Base-by-base conservation (phyloP, 805 yeast species). In the Kazachstania viticola region DNA sequence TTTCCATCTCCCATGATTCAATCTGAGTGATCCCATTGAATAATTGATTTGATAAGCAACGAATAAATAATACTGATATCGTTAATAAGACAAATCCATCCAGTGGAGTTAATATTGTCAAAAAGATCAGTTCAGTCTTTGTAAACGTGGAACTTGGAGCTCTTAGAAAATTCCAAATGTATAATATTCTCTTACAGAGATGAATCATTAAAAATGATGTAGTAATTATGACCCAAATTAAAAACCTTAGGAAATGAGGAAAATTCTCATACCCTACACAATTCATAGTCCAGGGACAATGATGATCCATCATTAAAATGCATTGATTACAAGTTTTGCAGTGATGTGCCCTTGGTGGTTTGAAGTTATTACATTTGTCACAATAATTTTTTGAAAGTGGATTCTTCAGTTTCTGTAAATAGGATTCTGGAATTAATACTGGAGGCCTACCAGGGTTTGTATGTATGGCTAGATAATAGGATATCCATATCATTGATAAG, bases 291-390 rank as follows among this genome's bases (percentile, higher is more conserved):
- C 95, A 87, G 0, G 95, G 95, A 37, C 79, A 77, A 58, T 85
- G 95, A 51, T 85, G 96, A 53, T 85, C 96, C 95, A 85, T 87
- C 49, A 72, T 70, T 35, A 85, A 52, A n/a, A 85, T 77, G 54
- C 95, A 85, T 25, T 48, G 52, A 9, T 69, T 63, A 48, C 93
- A 83, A 1, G 72, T 67, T 44, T 78, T 78, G 53, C 95, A 85
- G 58, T 85, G 95, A 50, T 85, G 95, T 4, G 83, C 49, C 38
- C 95, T 58, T 47, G 78, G 88, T 0, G 95, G 95, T 50, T 85
- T 85, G 55, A 68, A 74, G 25, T 53, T 56, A 25, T 73, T 43
- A 54, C 95, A 85, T 51, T 81, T 83, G 35, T 64, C 56, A 49
- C 95, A 84, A 66, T 73, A 81, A 41, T 75, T 64, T 6, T 35